These are phyloP conservation scores for Ophiostoma novo-ulmi DNA, from an alignment of 2,329 filamentous ascomycete species.

Conservation along the genomic window DNA sequence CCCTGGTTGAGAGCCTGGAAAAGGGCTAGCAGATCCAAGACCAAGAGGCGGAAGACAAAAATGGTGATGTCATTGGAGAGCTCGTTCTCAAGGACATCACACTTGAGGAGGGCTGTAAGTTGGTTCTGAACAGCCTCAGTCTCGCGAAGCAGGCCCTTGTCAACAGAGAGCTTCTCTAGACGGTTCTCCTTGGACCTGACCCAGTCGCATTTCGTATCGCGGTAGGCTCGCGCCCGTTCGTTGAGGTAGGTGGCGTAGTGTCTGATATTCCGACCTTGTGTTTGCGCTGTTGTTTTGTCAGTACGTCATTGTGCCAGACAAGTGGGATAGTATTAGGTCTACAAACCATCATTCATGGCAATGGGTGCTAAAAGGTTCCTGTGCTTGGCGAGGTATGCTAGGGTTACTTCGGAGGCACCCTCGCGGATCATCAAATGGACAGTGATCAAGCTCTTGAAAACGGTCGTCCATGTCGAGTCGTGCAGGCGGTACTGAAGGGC, in stretches of 20 bases:
- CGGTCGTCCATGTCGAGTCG: conserved; percentile 99
- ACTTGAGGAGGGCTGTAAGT: conserved; percentile 77
- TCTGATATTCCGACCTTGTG: conserved; percentile 89
- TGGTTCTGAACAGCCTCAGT: conserved; percentile 87
- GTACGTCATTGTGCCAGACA: not conserved
- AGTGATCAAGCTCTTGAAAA: conserved; percentile 95
- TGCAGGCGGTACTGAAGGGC: conserved; percentile 81
- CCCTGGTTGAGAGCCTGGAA: conserved; percentile 97
- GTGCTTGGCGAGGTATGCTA: conserved; percentile 77
- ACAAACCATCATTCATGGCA: conserved; percentile 82
- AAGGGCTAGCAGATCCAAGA: conserved; percentile 79
- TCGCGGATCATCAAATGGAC: conserved; percentile 97
- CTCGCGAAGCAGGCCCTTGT: conserved; percentile 87
- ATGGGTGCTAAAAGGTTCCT: conserved; percentile 81
- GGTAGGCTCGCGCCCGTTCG: conserved; percentile 74
- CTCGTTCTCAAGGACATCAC: conserved; percentile 84
- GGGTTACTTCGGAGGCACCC: conserved; percentile 80
- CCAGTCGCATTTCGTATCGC: conserved; percentile 82
- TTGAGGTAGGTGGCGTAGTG: conserved; percentile 84
- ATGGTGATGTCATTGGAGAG: conserved; percentile 95
- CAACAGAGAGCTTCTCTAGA: conserved; percentile 78
- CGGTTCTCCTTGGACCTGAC: conserved; percentile 76
- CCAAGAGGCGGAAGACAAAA: conserved; percentile 85
- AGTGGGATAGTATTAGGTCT: not conserved
- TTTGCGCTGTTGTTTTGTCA: conserved; percentile 62